Conservation (phyloP, 179 eudicot genomes). For the Carnegiea gigantea region DNA sequence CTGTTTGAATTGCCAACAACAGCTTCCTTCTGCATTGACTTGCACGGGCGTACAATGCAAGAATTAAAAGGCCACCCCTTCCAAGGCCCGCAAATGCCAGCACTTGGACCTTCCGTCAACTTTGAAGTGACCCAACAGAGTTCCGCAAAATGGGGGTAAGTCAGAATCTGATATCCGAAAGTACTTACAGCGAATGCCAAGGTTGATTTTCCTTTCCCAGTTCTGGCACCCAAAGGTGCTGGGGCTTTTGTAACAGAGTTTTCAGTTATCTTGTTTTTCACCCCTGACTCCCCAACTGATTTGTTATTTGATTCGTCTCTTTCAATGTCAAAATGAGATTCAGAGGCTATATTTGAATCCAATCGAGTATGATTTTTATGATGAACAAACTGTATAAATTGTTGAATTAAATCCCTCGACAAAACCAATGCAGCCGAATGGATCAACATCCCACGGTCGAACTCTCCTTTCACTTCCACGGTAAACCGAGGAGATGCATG, state of each 20-base stretch:
- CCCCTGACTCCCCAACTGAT: constrained; percentile 32
- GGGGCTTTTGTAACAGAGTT: constrained; percentile 30
- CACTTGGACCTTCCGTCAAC: constrained; percentile 83
- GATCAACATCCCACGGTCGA: constrained; percentile 52
- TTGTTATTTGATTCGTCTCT: constrained; percentile 18
- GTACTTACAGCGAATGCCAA: constrained; percentile 61
- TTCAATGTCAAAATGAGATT: constrained; percentile 33
- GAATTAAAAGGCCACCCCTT: constrained; percentile 98
- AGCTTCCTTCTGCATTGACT: constrained; percentile 36
- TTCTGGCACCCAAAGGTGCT: constrained; percentile 30
- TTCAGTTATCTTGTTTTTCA: constrained; percentile 26
- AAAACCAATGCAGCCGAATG: constrained; percentile 54
- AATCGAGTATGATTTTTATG: constrained; percentile 39
- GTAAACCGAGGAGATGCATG: constrained; percentile 53
- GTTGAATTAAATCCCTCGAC: constrained; percentile 56
- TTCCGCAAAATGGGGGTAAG: constrained; percentile 92
- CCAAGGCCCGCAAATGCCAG: constrained; percentile 77
- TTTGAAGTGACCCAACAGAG: constrained; percentile 98
- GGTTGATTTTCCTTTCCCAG: constrained; percentile 60
- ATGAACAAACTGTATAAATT: constrained; percentile 68
- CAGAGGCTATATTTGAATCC: constrained; percentile 24
- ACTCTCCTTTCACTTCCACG: constrained; percentile 55
- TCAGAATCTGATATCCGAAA: constrained; percentile 80
- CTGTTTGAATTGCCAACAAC: constrained; percentile 44
- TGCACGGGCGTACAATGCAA: constrained; percentile 72